A percentile compares a stretch with the other conserved stretches of the same genome.
Conservation (phyloP, 805 yeast species). For the Millerago galiae region DNA sequence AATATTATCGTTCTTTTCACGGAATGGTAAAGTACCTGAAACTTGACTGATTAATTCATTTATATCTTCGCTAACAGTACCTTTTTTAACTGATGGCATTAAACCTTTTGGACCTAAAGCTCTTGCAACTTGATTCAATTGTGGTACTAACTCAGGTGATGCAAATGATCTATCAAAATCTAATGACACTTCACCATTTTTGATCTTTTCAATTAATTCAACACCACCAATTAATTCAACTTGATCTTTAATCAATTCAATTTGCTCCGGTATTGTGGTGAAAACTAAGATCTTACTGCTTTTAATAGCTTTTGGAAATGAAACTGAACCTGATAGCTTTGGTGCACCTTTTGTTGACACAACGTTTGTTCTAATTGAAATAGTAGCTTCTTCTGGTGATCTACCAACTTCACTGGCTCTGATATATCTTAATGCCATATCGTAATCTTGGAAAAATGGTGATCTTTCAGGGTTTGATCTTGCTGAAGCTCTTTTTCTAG, state of each 20-base stretch:
- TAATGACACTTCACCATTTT: slow-evolving; percentile 38
- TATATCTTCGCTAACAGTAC: slow-evolving; percentile 74
- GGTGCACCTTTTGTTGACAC: slow-evolving; percentile 73
- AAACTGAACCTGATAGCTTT: slow-evolving; percentile 64
- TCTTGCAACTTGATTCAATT: slow-evolving; percentile 65
- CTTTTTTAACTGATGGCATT: slow-evolving; percentile 82
- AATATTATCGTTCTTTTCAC: slow-evolving; percentile 59
- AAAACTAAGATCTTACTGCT: slow-evolving; percentile 63
- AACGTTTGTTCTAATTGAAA: slow-evolving; percentile 58
- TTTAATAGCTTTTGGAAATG: slow-evolving; percentile 67
- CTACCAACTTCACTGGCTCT: slow-evolving; percentile 91
- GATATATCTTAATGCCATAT: slow-evolving; percentile 67
- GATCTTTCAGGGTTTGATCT: slow-evolving; percentile 36
- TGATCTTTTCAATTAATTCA: slow-evolving; percentile 59
- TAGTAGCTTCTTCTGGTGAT: slow-evolving; percentile 61
- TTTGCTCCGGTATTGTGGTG: slow-evolving; percentile 48
- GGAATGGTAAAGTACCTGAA: slow-evolving; percentile 69
- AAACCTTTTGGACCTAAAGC: slow-evolving; percentile 82
- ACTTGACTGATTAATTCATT: slow-evolving; percentile 44
- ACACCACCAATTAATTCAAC: slow-evolving; percentile 67
- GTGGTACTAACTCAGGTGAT: slow-evolving; percentile 70
- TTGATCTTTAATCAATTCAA: slow-evolving; percentile 43
- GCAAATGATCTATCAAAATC: slow-evolving; percentile 76
- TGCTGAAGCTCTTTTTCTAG: slow-evolving; percentile 32
- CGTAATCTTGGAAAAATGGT: slow-evolving; percentile 67